Evolutionary conservation across 208 protist genomes (phyloP).

Genomic region (Leptomonas pyrrhocoris): DNA sequence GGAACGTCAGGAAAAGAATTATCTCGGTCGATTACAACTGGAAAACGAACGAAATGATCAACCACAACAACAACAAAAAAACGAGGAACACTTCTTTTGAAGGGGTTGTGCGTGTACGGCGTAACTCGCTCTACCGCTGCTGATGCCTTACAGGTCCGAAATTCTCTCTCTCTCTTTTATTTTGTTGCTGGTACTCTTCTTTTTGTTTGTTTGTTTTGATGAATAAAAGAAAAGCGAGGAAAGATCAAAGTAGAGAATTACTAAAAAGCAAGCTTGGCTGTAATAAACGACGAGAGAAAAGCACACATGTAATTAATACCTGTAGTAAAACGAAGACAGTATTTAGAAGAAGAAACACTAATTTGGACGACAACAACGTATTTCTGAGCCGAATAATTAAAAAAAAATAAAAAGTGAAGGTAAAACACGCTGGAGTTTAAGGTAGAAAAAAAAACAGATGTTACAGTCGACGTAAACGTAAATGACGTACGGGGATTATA

Average conservation of each 20-base stretch:
- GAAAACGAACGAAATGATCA: background rate
- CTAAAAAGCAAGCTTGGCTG: no score
- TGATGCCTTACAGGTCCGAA: background rate
- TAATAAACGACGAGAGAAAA: no score
- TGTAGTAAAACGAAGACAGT: conserved; percentile 2
- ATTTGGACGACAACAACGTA: no score
- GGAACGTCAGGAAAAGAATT: background rate
- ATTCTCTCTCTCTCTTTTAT: background rate
- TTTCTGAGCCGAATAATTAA: no score
- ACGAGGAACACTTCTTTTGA: conserved; percentile 15
- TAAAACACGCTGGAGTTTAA: conserved; percentile 1
- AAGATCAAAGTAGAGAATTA: background rate
- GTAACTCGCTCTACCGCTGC: background rate
- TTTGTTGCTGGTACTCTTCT: background rate
- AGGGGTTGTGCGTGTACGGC: background rate
- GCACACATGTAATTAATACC: no score
- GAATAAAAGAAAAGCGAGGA: background rate
- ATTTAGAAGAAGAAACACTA: no score
- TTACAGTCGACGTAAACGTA: background rate
- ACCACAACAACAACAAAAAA: conserved; percentile 1
- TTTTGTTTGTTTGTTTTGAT: background rate
- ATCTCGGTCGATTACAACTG: background rate
- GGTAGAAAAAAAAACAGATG: conserved; percentile 1
- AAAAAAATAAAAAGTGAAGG: background rate
- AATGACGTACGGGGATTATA: no score